Percentiles rank a stretch among this genome's conserved stretches.
These are phyloP conservation scores for Cercospora canescens DNA, from an alignment of 2,329 filamentous ascomycete species.

Conservation along the genomic window DNA sequence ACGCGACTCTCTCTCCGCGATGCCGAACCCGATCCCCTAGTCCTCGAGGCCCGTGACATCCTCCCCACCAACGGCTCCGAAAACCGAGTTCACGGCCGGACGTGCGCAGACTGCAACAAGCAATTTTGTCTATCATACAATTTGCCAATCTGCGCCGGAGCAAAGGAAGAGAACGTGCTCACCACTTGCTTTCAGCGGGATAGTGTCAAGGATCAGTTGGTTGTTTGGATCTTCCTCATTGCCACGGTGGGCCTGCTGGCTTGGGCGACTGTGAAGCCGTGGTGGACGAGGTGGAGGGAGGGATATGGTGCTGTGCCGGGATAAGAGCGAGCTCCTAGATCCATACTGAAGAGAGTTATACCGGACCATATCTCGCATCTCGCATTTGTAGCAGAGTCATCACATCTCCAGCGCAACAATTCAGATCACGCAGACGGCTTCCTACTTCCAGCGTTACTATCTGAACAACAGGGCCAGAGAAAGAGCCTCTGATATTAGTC, in stretches of 20 bases:
- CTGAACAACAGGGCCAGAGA: neutral
- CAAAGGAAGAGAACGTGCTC: conserved; percentile 65
- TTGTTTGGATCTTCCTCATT: conserved; percentile 67
- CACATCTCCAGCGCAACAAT: neutral
- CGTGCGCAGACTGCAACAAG: conserved; percentile 67
- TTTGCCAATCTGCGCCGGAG: conserved; percentile 61
- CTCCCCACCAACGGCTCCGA: conserved; percentile 20
- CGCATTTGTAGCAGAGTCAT: neutral
- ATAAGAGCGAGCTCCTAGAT: neutral
- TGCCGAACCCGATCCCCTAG: conserved; percentile 1
- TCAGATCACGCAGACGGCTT: neutral
- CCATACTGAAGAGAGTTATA: neutral
- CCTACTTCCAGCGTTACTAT: neutral
- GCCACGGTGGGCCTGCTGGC: conserved; percentile 61
- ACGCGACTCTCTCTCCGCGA: conserved; percentile 23
- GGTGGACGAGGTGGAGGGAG: conserved; percentile 46
- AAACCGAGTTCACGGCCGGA: conserved; percentile 33
- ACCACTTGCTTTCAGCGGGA: conserved; percentile 69
- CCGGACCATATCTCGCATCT: neutral
- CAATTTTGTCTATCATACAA: conserved; percentile 66
- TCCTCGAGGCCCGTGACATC: conserved; percentile 12
- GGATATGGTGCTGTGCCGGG: conserved; percentile 13
- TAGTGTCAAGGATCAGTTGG: conserved; percentile 65
- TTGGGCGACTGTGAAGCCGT: conserved; percentile 62
- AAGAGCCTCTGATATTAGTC: neutral